A percentile compares a stretch with the other conserved stretches of the same genome.
These are phyloP conservation scores for Beauveria asiatica DNA, from an alignment of 2,329 filamentous ascomycete genomes.

Conservation along the genomic window DNA sequence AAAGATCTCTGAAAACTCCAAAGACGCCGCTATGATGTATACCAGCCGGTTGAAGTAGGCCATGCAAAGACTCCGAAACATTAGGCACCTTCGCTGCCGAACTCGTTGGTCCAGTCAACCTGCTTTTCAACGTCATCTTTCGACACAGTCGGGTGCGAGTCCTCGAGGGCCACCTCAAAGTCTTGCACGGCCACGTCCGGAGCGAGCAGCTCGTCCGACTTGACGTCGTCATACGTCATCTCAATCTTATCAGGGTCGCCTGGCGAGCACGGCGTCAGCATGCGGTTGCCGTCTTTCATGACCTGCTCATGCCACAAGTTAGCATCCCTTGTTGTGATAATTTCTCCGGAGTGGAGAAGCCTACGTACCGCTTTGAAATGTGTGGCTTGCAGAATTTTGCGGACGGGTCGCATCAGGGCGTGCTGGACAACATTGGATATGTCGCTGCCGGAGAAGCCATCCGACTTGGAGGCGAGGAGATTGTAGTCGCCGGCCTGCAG, in stretches of 20 bases:
- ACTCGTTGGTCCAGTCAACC: constrained; percentile 90
- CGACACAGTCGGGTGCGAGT: constrained; percentile 82
- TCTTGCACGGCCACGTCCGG: constrained; percentile 83
- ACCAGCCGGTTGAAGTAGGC: background rate
- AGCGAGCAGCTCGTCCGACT: constrained; percentile 75
- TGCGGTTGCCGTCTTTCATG: constrained; percentile 55
- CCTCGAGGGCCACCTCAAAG: constrained; percentile 85
- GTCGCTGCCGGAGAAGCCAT: constrained; percentile 94
- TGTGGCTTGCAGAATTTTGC: constrained; percentile 93
- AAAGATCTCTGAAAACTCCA: constrained; percentile 11
- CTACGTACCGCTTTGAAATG: constrained; percentile 82
- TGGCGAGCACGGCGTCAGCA: constrained; percentile 85
- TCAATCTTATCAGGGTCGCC: constrained; percentile 79
- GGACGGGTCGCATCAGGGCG: constrained; percentile 92
- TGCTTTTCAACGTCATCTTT: constrained; percentile 76
- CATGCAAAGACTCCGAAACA: background rate
- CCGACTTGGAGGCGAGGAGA: constrained; percentile 69
- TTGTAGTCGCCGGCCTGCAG: constrained; percentile 71
- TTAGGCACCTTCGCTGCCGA: constrained; percentile 76
- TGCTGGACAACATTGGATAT: constrained; percentile 94
- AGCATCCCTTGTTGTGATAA: background rate
- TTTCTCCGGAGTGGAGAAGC: too few relatives aligned
- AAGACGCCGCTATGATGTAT: constrained; percentile 12
- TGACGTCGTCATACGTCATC: constrained; percentile 87
- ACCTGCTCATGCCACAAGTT: constrained; percentile 41